These are phyloP conservation scores for Monilinia fructigena DNA, from an alignment of 2,329 filamentous ascomycete genomes.

Conservation along the genomic window DNA sequence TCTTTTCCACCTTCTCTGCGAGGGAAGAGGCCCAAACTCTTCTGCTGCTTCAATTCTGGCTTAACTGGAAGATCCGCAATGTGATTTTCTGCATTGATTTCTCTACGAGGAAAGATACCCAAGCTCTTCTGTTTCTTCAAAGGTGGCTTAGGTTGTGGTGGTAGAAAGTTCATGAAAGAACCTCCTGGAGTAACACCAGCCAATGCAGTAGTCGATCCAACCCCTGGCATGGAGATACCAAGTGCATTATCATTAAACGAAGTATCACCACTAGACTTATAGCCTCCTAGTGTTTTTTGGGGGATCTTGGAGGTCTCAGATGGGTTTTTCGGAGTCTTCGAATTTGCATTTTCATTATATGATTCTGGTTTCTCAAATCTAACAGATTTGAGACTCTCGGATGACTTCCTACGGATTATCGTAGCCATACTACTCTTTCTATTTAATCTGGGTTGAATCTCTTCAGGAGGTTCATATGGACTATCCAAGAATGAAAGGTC, in stretches of 20 bases:
- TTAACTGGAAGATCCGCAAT: background rate
- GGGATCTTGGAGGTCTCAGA: background rate
- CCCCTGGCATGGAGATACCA: slow-evolving; percentile 8
- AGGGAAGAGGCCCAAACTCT: slow-evolving; percentile 11
- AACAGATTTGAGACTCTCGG: slow-evolving; percentile 16
- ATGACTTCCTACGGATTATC: background rate
- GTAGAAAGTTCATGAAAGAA: slow-evolving; percentile 3
- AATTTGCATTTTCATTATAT: background rate
- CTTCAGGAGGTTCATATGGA: slow-evolving; percentile 7
- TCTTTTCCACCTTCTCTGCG: background rate
- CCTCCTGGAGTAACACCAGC: no score
- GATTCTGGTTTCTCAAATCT: background rate
- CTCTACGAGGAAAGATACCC: background rate
- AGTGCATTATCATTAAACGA: slow-evolving; percentile 3
- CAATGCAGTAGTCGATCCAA: background rate
- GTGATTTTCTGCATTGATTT: background rate
- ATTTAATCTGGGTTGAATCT: background rate
- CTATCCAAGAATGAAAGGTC: slow-evolving; percentile 19
- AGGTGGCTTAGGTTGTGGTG: background rate
- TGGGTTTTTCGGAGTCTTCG: background rate
- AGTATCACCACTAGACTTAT: background rate
- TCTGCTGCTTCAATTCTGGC: slow-evolving; percentile 8
- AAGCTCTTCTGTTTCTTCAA: slow-evolving; percentile 12
- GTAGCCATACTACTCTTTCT: slow-evolving; percentile 9
- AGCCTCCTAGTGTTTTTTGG: no score